Base-by-base conservation (phyloP, 164 flowering plant genomes). In the Vitis labrusca region DNA sequence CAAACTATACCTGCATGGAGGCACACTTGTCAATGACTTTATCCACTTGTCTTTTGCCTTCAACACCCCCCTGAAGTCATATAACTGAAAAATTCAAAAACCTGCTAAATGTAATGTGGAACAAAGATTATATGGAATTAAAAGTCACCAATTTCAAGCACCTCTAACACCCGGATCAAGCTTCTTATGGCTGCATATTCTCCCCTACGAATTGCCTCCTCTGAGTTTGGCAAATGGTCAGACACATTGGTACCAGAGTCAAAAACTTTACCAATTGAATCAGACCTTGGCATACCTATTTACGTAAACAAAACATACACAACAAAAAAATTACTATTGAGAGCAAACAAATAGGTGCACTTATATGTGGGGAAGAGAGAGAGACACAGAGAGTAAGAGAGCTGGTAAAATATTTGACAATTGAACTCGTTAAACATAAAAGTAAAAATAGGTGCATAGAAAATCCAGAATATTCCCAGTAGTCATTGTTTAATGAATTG, bases 31-130 rank as follows among this genome's bases (percentile, higher is more conserved):
- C 98, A 79, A 94, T 92, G 72, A 94, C 97, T 85, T 88, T 85
- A 79, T 94, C 98, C 63, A 94, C 98, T 78, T 92, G 98, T 73
- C 88, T 88, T 82, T 94, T 94, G 65, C 97, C 97, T 83, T 92
- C 97, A 62, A 91, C 91, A 70, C 98, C 98, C 74, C 98, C 98
- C 98, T 94, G 74, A 59, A 79, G 60, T 69, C 68, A 78, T 73
- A 32, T 71, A 23, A 70, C 63, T 32, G 37, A 27, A 47, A 59
- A 23, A 63, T 12, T 27, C 44, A 54, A 63, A 15, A 50, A 27
- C 32, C 37, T 29, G 63, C 10, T 13, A 32, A 59, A 63, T 32
- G 23, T 27, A 19, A 66, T 29, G 48, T 10, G 10, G 51, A 50
- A 65, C 12, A 27, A 16, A 10, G 32, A 3, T 1, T 9, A 29